These are phyloP conservation scores for Hymenoscyphus salicellus DNA, from an alignment of 2,329 filamentous ascomycete genomes.

Conservation along the genomic window DNA sequence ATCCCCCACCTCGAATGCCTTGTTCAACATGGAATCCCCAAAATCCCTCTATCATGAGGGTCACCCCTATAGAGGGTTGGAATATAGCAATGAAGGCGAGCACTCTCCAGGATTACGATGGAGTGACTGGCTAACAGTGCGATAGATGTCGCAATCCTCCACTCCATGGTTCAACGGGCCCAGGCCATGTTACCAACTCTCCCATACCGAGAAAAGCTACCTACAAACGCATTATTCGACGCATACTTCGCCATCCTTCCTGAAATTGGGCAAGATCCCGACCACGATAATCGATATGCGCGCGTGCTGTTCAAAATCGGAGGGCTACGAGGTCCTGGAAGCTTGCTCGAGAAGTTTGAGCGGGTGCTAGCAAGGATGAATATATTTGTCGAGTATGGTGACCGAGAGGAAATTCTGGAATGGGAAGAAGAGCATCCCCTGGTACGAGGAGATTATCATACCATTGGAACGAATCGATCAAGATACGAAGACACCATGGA, in stretches of 20 bases:
- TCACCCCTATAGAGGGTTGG: slow-evolving; percentile 33
- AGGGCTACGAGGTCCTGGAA: slow-evolving; percentile 51
- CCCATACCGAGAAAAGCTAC: slow-evolving; percentile 60
- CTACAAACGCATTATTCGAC: slow-evolving; percentile 74
- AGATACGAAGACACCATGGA: slow-evolving; percentile 18
- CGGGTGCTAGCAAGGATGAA: slow-evolving; percentile 65
- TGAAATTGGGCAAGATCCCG: slow-evolving; percentile 65
- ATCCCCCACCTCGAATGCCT: slow-evolving; percentile 30
- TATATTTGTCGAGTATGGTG: slow-evolving; percentile 64
- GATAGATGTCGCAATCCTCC: slow-evolving; percentile 73
- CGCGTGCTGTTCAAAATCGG: slow-evolving; percentile 78
- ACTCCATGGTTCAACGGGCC: slow-evolving; percentile 71
- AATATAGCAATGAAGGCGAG: slow-evolving; percentile 61
- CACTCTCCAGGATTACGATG: not conserved
- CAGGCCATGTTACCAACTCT: slow-evolving; percentile 59
- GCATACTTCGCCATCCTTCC: slow-evolving; percentile 78
- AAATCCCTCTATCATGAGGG: slow-evolving; percentile 28
- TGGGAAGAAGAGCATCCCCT: slow-evolving; percentile 13
- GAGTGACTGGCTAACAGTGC: slow-evolving; percentile 13
- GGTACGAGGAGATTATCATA: slow-evolving; percentile 7
- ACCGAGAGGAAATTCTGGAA: slow-evolving; percentile 31
- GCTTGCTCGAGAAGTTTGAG: slow-evolving; percentile 70
- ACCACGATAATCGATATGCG: slow-evolving; percentile 72
- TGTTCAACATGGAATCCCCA: slow-evolving; percentile 33
- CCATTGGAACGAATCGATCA: slow-evolving; percentile 16